Base-by-base conservation (phyloP, 257 asterid genomes). In the Cynanchum wilfordii region DNA sequence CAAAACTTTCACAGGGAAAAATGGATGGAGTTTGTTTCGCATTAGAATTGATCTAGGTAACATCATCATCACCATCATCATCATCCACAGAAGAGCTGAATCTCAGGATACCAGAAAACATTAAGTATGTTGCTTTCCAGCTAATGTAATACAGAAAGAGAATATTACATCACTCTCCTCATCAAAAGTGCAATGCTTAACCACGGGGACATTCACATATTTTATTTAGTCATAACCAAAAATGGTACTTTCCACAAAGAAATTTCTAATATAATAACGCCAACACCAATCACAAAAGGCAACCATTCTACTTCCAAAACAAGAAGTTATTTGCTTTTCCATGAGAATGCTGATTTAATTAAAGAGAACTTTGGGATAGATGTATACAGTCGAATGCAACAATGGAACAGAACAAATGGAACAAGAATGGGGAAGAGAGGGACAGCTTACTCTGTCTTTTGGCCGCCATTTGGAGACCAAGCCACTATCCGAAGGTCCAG, bases 401-500 rank as follows among this genome's bases (percentile, higher is more conserved):
- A 57, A 70, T 5, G 10, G 4, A 63, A 62, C 24, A 16, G 66
- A 63, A 63, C 15, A 63, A 19, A 17, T 7, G 49, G 45, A 19
- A 63, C 27, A 63, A 74, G 45, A 51, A 68, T 22, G 15, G 38
- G 63, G 55, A 50, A 42, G 19, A 42, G 29, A 59, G 15, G 52
- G 33, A 64, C 74, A 69, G 78, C 89, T 85, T 88, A 92, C 99
- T 80, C 96, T 84, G 69, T 92, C 99, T 75, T 85, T 80, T 2
- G 99, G 98, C 76, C 96, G 80, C 99, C 99, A 95, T 84, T 89
- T 95, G 66, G 96, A 92, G 74, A 95, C 96, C 73, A 92, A 73
- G 20, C 99, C 99, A 66, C 92, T 89, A 74, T 95, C 97, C 24
- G 90, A 81, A 15, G 97, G 99, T 22, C 99, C 96, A 13, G 90